These are phyloP conservation scores for Lactarius tabidus DNA, from an alignment of 768 basidiomycete species.

Conservation along the genomic window DNA sequence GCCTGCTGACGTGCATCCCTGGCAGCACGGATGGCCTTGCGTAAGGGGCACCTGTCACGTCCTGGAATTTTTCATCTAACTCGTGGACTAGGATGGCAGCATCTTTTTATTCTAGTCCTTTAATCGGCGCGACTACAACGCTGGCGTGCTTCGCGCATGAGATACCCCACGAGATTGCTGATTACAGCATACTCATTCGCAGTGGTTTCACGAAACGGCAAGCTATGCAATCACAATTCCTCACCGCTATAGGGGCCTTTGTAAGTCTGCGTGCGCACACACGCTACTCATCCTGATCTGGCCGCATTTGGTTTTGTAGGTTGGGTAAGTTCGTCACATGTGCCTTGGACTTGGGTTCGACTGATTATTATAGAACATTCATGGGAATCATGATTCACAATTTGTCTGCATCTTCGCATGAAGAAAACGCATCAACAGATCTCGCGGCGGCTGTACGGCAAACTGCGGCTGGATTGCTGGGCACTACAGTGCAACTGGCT, in stretches of 20 bases:
- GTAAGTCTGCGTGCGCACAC: slow-evolving; percentile 45
- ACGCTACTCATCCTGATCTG: slow-evolving; percentile 16
- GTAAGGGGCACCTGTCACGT: slow-evolving; percentile 44
- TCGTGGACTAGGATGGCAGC: slow-evolving; percentile 70
- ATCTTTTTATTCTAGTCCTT: slow-evolving; percentile 93
- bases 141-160: slow-evolving; percentile 93
- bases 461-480: slow-evolving; percentile 71
- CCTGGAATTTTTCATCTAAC: slow-evolving; percentile 10
- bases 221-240: slow-evolving; percentile 90
- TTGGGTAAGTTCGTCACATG: slow-evolving; percentile 27
- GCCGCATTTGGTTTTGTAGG: slow-evolving; percentile 22
- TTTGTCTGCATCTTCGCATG: slow-evolving; percentile 50
- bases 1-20: slow-evolving; percentile 23
- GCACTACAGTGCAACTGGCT: slow-evolving; percentile 72
- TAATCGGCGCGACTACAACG: slow-evolving; percentile 93
- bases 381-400: slow-evolving; percentile 85
- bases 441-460: slow-evolving; percentile 76
- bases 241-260: slow-evolving; percentile 90
- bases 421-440: slow-evolving; percentile 44
- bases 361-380: slow-evolving; percentile 55
- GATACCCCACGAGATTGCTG: slow-evolving; percentile 96
- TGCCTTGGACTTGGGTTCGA: not conserved
- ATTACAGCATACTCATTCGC: slow-evolving; percentile 88
- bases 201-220: slow-evolving; percentile 88
- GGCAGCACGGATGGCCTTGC: slow-evolving; percentile 86